Conservation (phyloP, 148 eudicot genomes). For the Linanthus parryae region DNA sequence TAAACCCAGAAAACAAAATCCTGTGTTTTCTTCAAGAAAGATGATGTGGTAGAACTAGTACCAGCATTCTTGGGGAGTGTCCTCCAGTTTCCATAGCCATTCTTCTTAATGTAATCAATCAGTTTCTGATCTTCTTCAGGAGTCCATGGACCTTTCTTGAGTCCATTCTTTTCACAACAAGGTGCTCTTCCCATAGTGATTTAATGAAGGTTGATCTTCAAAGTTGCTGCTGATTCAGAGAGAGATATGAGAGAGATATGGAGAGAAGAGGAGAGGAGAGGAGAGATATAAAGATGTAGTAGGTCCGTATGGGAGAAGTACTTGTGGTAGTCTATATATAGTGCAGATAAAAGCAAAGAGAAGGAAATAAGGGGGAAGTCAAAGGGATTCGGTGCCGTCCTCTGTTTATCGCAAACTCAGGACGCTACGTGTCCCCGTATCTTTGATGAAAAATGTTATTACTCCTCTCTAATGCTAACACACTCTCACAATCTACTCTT, state of each 20-base stretch:
- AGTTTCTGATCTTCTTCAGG: constrained; percentile 92
- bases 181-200: constrained; percentile 98
- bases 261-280: neutral
- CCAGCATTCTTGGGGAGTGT: constrained; percentile 97
- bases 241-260: too few relatives aligned
- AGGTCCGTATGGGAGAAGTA: constrained; percentile 16
- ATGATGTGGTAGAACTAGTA: too few relatives aligned
- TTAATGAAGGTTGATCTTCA: too few relatives aligned
- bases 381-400: constrained; percentile 91
- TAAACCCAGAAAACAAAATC: too few relatives aligned
- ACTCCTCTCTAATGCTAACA: neutral
- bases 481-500: constrained; percentile 2
- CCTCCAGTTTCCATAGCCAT: constrained; percentile 96
- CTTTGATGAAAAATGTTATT: constrained; percentile 22
- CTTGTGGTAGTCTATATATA: too few relatives aligned
- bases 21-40: too few relatives aligned
- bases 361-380: constrained; percentile 34
- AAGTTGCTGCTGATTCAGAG: too few relatives aligned
- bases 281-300: too few relatives aligned
- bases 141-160: constrained; percentile 96
- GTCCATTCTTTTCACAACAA: constrained; percentile 88
- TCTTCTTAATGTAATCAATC: constrained; percentile 61
- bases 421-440: constrained; percentile 76
- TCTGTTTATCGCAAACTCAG: constrained; percentile 44
- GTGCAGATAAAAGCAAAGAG: constrained; percentile 19